Conservation (phyloP, 2,329 filamentous ascomycete genomes). For the Fonsecaea erecta region DNA sequence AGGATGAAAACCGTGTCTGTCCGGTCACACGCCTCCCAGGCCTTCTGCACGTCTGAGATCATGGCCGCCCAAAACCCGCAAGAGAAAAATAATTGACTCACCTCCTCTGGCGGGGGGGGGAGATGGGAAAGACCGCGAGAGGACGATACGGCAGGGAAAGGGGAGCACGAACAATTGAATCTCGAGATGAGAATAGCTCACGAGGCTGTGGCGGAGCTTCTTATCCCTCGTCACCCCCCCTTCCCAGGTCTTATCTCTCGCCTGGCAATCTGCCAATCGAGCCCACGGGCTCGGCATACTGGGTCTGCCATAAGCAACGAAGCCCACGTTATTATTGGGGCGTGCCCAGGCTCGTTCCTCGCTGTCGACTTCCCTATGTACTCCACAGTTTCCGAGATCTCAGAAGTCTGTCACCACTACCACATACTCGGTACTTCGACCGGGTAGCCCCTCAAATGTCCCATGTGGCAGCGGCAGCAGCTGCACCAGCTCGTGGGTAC, state of each 20-base stretch:
- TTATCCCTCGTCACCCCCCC: conserved; percentile 15
- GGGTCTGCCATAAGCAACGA: not conserved
- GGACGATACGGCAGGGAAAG: not conserved
- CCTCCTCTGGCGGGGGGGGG: no score
- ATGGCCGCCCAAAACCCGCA: conserved; percentile 24
- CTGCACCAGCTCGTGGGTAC: conserved; percentile 24
- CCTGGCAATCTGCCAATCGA: conserved; percentile 18
- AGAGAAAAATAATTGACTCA: not conserved
- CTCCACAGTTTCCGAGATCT: conserved; percentile 12
- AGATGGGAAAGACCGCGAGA: not conserved
- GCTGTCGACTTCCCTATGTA: not conserved
- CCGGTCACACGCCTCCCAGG: conserved; percentile 58
- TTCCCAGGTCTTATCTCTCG: conserved; percentile 10
- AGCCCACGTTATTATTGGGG: conserved; percentile 4
- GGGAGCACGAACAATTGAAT: conserved; percentile 9
- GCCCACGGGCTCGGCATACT: conserved; percentile 13
- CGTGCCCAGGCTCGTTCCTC: not conserved
- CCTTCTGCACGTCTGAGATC: conserved; percentile 47
- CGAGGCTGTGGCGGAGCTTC: conserved; percentile 19
- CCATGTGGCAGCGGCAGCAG: conserved; percentile 4
- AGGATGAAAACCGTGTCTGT: conserved; percentile 59
- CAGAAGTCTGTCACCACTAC: not conserved
- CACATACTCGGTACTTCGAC: not conserved
- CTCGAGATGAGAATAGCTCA: conserved; percentile 13
- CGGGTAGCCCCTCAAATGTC: not conserved